Conservation (phyloP, 805 yeast genomes). For the Sporopachydermia lactativora region DNA sequence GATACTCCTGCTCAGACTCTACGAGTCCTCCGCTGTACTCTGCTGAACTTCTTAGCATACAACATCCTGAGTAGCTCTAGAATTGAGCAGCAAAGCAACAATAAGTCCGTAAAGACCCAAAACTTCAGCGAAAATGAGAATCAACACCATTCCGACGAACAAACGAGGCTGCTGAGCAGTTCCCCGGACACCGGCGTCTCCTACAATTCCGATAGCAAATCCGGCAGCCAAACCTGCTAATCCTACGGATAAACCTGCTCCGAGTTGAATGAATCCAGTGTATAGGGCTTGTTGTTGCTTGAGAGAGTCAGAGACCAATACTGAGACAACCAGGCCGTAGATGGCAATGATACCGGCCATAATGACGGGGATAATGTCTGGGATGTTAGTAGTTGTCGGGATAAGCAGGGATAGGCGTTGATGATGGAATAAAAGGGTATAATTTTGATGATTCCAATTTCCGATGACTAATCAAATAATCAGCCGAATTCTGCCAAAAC, state of each 20-base stretch:
- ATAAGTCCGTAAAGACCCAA: conserved; percentile 96
- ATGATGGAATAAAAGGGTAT: too few species aligned
- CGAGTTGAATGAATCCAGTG: conserved; percentile 96
- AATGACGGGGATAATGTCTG: conserved; percentile 82
- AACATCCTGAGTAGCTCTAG: conserved; percentile 92
- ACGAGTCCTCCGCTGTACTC: too few species aligned
- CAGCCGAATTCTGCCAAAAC: too few species aligned
- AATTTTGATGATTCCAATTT: too few species aligned
- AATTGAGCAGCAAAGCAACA: conserved; percentile 94
- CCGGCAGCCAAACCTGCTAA: conserved; percentile 97
- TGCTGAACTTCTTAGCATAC: too few species aligned
- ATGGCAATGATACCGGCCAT: conserved; percentile 99
- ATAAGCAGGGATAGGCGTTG: too few species aligned
- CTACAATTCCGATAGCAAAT: conserved; percentile 97
- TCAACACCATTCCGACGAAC: conserved; percentile 96
- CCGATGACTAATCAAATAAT: too few species aligned
- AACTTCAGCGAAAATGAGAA: conserved; percentile 97
- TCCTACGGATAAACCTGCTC: conserved; percentile 97
- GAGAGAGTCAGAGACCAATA: conserved; percentile 79
- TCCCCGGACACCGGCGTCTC: conserved; percentile 99
- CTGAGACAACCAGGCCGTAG: conserved; percentile 94
- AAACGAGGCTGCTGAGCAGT: conserved; percentile 96
- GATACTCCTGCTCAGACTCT: too few species aligned
- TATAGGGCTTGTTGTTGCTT: conserved; percentile 85
- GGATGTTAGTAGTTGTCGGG: background rate